Evolutionary conservation across 1,284 basidiomycete species (phyloP).

Genomic region (Puccinia triticina): DNA sequence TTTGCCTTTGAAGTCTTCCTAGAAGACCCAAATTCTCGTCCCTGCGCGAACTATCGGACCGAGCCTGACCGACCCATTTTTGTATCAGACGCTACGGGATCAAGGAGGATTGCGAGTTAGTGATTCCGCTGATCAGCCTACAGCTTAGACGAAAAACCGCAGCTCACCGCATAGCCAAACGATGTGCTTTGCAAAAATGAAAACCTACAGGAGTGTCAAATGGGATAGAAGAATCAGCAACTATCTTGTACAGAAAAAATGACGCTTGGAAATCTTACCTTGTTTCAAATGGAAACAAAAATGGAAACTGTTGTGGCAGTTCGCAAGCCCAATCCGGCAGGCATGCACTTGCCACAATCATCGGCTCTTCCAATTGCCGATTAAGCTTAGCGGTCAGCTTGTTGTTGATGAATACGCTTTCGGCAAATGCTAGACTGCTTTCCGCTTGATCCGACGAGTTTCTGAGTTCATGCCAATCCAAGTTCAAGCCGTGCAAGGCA

Average conservation of each 20-base stretch:
- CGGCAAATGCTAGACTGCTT: constrained; percentile 62
- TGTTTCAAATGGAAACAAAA: constrained; percentile 52
- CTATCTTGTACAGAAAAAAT: not conserved
- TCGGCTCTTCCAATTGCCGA: constrained; percentile 95
- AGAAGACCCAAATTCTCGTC: constrained; percentile 90
- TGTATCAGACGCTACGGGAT: constrained; percentile 52
- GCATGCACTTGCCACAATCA: constrained; percentile 97
- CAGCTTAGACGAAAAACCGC: constrained; percentile 64
- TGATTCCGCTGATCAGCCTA: constrained; percentile 68
- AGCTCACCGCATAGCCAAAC: constrained; percentile 77
- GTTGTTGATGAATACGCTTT: constrained; percentile 91
- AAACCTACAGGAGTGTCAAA: constrained; percentile 72
- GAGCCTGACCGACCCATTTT: constrained; percentile 54
- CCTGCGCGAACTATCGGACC: constrained; percentile 67
- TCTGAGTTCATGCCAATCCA: constrained; percentile 66
- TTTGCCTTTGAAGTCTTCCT: constrained; percentile 88
- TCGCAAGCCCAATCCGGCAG: constrained; percentile 95
- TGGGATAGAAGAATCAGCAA: not conserved
- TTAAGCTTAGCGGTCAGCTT: constrained; percentile 97
- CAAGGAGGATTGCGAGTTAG: constrained; percentile 59
- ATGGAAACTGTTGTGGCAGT: constrained; percentile 73
- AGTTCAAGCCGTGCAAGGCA: constrained; percentile 77
- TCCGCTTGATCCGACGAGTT: constrained; percentile 52
- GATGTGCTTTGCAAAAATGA: constrained; percentile 95
- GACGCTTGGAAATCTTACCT: constrained; percentile 21